These are phyloP conservation scores for Dacryopinax spathularia DNA, from an alignment of 768 basidiomycete species.

Conservation along the genomic window DNA sequence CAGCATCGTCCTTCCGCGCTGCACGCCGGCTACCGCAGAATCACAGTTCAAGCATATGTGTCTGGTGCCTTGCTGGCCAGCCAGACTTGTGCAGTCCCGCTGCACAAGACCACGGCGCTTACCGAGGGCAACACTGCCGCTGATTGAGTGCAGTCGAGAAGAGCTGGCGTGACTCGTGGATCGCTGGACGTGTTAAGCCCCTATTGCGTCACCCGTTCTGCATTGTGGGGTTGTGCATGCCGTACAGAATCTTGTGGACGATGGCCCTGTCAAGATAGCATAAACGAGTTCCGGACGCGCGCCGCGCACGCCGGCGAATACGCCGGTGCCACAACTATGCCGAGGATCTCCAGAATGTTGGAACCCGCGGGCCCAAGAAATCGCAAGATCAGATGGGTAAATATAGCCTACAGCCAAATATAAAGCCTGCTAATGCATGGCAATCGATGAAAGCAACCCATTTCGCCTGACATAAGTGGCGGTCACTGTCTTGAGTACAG, in stretches of 20 bases:
- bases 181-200: neutral
- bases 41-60: neutral
- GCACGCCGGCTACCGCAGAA: neutral
- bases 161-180: neutral
- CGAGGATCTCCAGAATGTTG: too few relatives aligned
- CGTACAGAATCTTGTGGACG: neutral
- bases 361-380: too few relatives aligned
- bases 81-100: neutral
- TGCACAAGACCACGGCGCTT: neutral
- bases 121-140: neutral
- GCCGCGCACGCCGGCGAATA: neutral
- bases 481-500: too few relatives aligned
- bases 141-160: slow-evolving; percentile 1
- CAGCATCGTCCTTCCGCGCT: too few relatives aligned
- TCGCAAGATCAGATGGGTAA: too few relatives aligned
- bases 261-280: neutral
- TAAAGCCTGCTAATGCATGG: too few relatives aligned
- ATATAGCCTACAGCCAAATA: too few relatives aligned
- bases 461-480: too few relatives aligned
- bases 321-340: too few relatives aligned
- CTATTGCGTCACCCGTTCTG: neutral
- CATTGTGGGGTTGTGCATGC: neutral
- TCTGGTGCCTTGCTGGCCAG: neutral
- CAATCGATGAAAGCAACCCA: too few relatives aligned
- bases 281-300: neutral